These are phyloP conservation scores for Thelonectria discophora DNA, from an alignment of 2,329 filamentous ascomycete genomes.

Conservation along the genomic window DNA sequence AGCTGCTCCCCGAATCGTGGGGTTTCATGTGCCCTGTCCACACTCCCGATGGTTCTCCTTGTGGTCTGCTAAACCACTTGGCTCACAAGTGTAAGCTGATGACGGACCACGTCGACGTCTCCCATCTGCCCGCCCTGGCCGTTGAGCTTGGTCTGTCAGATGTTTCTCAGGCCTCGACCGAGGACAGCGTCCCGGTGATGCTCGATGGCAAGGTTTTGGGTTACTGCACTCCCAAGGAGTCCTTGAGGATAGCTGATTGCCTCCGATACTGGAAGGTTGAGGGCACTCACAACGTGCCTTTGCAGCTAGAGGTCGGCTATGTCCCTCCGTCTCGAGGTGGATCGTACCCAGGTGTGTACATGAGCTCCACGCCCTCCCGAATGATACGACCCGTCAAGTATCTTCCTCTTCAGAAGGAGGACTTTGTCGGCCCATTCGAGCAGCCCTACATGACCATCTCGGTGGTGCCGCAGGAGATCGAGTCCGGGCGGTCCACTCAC, in stretches of 20 bases:
- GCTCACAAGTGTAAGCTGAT: constrained; percentile 93
- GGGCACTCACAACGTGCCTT: constrained; percentile 80
- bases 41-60: constrained; percentile 94
- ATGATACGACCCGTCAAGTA: constrained; percentile 96
- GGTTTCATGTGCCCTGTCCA: constrained; percentile 97
- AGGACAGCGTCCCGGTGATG: constrained; percentile 88
- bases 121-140: constrained; percentile 76
- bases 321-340: constrained; percentile 88
- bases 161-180: constrained; percentile 78
- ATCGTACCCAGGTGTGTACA: constrained; percentile 96
- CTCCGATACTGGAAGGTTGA: constrained; percentile 96
- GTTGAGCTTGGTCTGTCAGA: constrained; percentile 81
- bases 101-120: constrained; percentile 78
- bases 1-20: constrained; percentile 95
- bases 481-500: constrained; percentile 89
- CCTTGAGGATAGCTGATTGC: constrained; percentile 82
- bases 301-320: constrained; percentile 89
- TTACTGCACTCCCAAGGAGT: constrained; percentile 87
- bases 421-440: constrained; percentile 92
- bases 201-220: constrained; percentile 90
- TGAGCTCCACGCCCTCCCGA: constrained; percentile 84
- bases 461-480: constrained; percentile 85
- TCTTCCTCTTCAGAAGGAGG: constrained; percentile 82
- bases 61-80: constrained; percentile 93
- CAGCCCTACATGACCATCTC: constrained; percentile 99